Evolutionary conservation across 116 monocot species (phyloP).

Genomic region (Posidonia oceanica): DNA sequence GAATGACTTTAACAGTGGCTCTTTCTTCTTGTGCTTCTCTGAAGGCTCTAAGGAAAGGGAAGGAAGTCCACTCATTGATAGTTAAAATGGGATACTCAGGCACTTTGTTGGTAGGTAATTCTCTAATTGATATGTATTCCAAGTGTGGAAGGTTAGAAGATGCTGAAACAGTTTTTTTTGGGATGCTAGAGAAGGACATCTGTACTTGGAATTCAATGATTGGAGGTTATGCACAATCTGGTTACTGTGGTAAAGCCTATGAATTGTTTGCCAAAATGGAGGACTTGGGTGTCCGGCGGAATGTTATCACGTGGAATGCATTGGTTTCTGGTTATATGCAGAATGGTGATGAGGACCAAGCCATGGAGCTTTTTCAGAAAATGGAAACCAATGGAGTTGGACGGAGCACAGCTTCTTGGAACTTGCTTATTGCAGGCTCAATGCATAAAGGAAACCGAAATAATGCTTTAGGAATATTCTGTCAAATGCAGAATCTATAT

Average conservation of each 20-base stretch:
- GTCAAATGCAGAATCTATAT: constrained; percentile 45
- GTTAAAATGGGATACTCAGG: constrained; percentile 28
- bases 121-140: constrained; percentile 73
- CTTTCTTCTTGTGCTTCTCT: constrained; percentile 69
- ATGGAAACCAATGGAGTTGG: constrained; percentile 64
- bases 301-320: constrained; percentile 84
- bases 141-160: constrained; percentile 57
- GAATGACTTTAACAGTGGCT: constrained; percentile 53
- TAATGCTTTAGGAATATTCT: constrained; percentile 49
- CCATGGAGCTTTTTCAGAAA: constrained; percentile 56
- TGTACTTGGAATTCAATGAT: constrained; percentile 94
- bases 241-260: constrained; percentile 64
- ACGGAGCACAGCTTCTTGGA: constrained; percentile 72
- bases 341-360: constrained; percentile 66
- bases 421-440: constrained; percentile 65
- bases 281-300: constrained; percentile 29
- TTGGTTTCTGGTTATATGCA: constrained; percentile 79
- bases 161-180: constrained; percentile 41
- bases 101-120: constrained; percentile 48
- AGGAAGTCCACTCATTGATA: constrained; percentile 47
- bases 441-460: constrained; percentile 41
- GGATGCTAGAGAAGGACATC: constrained; percentile 43
- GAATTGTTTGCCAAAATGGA: constrained; percentile 79
- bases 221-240: constrained; percentile 54
- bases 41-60: constrained; percentile 37